phyloP scores from a whole-genome alignment of 495 filamentous ascomycete species.

The Elasticomyces elasticus region DNA sequence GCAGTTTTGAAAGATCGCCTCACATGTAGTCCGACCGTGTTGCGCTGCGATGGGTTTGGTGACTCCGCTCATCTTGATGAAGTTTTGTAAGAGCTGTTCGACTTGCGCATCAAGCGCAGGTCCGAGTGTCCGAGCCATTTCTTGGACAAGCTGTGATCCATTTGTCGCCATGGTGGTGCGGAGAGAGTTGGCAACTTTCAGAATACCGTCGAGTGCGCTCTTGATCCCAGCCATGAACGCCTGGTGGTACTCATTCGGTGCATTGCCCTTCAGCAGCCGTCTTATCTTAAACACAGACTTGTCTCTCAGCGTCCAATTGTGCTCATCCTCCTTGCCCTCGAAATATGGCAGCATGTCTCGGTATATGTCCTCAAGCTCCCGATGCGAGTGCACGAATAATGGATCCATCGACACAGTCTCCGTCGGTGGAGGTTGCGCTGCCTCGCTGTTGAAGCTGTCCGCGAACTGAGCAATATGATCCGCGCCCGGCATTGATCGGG shows the following conservation, averaged over 20 bases:
- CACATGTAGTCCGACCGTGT: constrained; percentile 64
- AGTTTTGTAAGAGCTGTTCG: constrained; percentile 77
- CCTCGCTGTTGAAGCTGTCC: constrained; percentile 29
- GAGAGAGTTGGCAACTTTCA: constrained; percentile 77
- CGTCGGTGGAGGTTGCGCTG: constrained; percentile 23
- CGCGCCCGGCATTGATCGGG: constrained; percentile 22
- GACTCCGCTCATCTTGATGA: constrained; percentile 75
- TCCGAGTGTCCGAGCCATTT: constrained; percentile 65
- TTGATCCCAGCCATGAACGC: constrained; percentile 61
- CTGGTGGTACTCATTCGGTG: constrained; percentile 61
- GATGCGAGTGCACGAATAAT: constrained; percentile 63
- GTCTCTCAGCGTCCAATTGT: constrained; percentile 82
- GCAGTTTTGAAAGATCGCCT: constrained; percentile 63
- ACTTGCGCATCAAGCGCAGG: constrained; percentile 78
- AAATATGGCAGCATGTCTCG: constrained; percentile 69
- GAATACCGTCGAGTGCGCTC: constrained; percentile 70
- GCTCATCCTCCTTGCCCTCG: constrained; percentile 80
- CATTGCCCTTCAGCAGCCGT: constrained; percentile 73
- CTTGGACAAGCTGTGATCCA: constrained; percentile 75
- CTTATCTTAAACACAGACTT: constrained; percentile 66
- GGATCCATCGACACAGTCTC: constrained; percentile 67
- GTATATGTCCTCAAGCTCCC: constrained; percentile 77
- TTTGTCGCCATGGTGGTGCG: constrained; percentile 81
- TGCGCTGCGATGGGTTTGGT: constrained; percentile 86
- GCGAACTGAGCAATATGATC: constrained; percentile 25